Conservation (phyloP, 345 rosid genomes). For the Bruguiera sexangula region DNA sequence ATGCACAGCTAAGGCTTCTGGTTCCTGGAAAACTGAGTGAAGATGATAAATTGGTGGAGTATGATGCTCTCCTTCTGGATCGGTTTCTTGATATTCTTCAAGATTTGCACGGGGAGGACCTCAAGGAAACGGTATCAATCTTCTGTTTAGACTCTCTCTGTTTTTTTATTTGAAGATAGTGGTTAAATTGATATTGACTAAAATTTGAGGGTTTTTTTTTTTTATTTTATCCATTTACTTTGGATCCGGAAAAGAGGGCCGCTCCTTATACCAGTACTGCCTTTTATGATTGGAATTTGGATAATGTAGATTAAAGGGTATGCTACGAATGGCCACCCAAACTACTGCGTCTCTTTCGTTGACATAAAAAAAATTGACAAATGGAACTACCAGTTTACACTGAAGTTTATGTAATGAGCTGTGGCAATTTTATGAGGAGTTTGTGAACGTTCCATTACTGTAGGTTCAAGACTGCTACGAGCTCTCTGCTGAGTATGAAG, state of each 20-base stretch:
- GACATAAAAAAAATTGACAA: too few species aligned
- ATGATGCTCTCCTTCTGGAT: conserved; percentile 92
- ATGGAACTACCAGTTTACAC: too few species aligned
- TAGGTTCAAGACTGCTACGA: conserved; percentile 91
- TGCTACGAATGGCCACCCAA: neutral
- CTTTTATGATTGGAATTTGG: neutral
- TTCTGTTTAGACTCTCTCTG: too few species aligned
- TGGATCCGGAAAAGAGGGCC: too few species aligned
- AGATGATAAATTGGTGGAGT: conserved; percentile 93
- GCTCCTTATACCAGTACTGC: too few species aligned
- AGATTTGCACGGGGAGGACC: conserved; percentile 92
- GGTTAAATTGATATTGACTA: too few species aligned
- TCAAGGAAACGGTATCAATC: conserved; percentile 71
- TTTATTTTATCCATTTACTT: too few species aligned
- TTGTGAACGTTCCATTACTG: neutral
- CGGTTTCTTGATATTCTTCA: conserved; percentile 97
- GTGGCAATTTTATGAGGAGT: neutral
- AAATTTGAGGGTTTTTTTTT: too few species aligned
- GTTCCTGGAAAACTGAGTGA: conserved; percentile 86
- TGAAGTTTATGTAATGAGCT: conserved; percentile 13
- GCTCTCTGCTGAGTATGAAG: conserved; percentile 86
- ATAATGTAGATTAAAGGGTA: neutral
- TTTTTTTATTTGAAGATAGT: too few species aligned
- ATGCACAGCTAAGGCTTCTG: conserved; percentile 84
- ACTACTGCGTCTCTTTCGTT: too few species aligned